Conservation (phyloP, 371 early-diverging fungal species). For the Apophysomyces ossiformis region DNA sequence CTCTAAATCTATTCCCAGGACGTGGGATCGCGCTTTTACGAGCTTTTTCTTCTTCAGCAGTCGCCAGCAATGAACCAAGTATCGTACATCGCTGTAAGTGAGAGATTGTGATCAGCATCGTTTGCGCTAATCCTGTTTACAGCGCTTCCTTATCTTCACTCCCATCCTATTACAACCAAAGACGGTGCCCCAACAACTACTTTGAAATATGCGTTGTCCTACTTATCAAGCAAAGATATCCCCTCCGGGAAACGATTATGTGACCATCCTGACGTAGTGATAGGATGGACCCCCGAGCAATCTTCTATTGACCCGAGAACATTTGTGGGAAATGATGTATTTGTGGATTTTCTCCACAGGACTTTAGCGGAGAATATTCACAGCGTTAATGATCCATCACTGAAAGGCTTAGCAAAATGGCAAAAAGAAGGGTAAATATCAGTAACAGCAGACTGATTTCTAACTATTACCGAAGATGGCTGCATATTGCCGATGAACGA, state of each 20-base stretch:
- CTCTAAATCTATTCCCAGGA: too few relatives aligned
- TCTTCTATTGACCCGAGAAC: slow-evolving; percentile 32
- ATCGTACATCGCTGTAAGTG: not conserved
- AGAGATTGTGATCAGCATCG: too few relatives aligned
- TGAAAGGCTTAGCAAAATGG: slow-evolving; percentile 58
- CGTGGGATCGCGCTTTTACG: too few relatives aligned
- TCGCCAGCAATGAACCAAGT: not conserved
- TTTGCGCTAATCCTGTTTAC: not conserved
- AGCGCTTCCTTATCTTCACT: slow-evolving; percentile 1
- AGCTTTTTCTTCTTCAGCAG: too few relatives aligned
- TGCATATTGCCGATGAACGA: slow-evolving; percentile 65
- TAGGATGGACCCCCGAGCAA: slow-evolving; percentile 44
- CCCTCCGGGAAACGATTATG: slow-evolving; percentile 10
- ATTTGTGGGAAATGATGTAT: slow-evolving; percentile 49
- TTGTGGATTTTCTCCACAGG: slow-evolving; percentile 45
- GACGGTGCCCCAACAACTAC: not conserved
- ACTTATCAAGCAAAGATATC: slow-evolving; percentile 18
- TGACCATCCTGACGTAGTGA: slow-evolving; percentile 35
- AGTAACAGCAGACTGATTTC: not conserved
- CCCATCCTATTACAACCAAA: not conserved
- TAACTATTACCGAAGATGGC: slow-evolving; percentile 40
- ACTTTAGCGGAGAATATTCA: slow-evolving; percentile 44
- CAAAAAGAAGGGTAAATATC: slow-evolving; percentile 55
- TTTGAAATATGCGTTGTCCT: slow-evolving; percentile 24
- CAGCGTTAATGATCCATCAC: slow-evolving; percentile 37